A percentile compares a stretch with the other conserved stretches of the same genome.
These are phyloP conservation scores for Talaromyces thailandensis DNA, from an alignment of 495 filamentous ascomycete genomes.

Conservation along the genomic window DNA sequence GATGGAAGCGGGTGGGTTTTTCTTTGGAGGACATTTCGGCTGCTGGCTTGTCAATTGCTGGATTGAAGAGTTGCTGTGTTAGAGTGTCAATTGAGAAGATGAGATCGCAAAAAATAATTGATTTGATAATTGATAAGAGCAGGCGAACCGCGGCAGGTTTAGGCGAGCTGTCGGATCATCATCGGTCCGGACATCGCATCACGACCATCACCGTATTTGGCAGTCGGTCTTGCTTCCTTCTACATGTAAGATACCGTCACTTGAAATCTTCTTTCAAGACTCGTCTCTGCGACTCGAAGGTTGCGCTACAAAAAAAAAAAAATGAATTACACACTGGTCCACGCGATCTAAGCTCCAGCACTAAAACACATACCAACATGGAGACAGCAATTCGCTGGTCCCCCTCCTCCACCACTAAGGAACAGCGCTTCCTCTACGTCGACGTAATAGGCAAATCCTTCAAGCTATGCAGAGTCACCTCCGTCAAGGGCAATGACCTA, in stretches of 20 bases:
- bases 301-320: background rate
- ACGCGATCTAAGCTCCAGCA: background rate
- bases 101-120: background rate
- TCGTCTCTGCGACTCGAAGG: background rate
- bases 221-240: background rate
- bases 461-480: constrained; percentile 65
- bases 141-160: background rate
- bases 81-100: background rate
- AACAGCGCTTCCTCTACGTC: constrained; percentile 70
- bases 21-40: background rate
- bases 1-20: background rate
- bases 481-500: constrained; percentile 47
- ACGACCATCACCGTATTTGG: constrained; percentile 3
- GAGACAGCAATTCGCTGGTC: constrained; percentile 83
- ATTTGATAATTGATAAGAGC: background rate
- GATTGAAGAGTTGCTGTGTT: background rate
- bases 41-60: background rate
- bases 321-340: background rate
- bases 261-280: background rate
- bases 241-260: no score
- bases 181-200: background rate
- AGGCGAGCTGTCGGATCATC: constrained; percentile 2
- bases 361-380: constrained; percentile 26
- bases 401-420: constrained; percentile 56
- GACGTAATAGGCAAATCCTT: constrained; percentile 75